Conservation (phyloP, 225 moss, liverwort and hornwort species). For the Ulota crispa region DNA sequence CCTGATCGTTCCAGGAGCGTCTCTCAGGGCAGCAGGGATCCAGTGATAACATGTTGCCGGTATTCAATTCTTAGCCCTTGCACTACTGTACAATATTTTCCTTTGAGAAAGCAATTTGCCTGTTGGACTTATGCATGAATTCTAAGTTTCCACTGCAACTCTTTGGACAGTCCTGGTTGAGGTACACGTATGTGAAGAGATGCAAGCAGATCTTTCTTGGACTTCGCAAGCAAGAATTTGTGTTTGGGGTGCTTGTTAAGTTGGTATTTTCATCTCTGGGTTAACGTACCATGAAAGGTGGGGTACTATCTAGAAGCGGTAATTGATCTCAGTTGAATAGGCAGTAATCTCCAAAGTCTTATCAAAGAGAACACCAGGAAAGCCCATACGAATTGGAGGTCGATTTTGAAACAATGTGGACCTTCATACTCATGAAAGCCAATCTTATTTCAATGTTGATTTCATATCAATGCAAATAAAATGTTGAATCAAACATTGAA, state of each 20-base stretch:
- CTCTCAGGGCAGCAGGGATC: not conserved
- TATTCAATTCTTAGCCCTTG: not conserved
- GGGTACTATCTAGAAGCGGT: too few relatives aligned
- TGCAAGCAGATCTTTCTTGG: slow-evolving; percentile 5
- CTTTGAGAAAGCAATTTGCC: not conserved
- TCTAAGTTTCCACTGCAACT: not conserved
- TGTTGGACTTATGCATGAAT: not conserved
- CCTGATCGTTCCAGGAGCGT: not conserved
- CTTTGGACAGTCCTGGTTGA: not conserved
- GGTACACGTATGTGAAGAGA: not conserved
- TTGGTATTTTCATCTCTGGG: not conserved
- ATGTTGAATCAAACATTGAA: too few relatives aligned
- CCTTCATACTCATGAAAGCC: too few relatives aligned
- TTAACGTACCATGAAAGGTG: not conserved
- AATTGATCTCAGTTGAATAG: too few relatives aligned
- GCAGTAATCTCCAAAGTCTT: too few relatives aligned
- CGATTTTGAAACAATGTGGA: too few relatives aligned
- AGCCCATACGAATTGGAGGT: too few relatives aligned
- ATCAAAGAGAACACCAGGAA: too few relatives aligned
- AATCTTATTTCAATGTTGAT: too few relatives aligned
- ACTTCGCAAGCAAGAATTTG: not conserved
- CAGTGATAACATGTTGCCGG: not conserved
- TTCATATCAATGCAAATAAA: too few relatives aligned
- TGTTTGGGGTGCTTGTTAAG: not conserved
- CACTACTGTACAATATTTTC: not conserved